Evolutionary conservation across 257 asterid genomes (phyloP), one percentile per base, ranked within the genome.

Genomic region (Lantana camara): DNA sequence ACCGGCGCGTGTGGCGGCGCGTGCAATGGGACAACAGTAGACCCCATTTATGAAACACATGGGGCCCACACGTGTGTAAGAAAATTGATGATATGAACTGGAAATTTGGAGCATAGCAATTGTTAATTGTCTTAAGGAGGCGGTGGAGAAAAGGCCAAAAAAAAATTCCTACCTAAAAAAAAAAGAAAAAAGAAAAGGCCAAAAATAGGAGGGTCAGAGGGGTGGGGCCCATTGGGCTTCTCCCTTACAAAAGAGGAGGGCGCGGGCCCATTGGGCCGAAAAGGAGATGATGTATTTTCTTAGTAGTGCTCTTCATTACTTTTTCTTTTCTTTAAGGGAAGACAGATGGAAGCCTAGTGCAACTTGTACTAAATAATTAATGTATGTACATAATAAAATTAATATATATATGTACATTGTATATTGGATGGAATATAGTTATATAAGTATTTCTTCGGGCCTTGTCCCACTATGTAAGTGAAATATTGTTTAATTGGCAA

Each of bases 41-140:
- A 32, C 70, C 44, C 73, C 70, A 72, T 61, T 42, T 55, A 73
- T 56, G 71, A 64, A 64, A 57, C 12, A 47, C 21, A 0, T 68
- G 21, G 85, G 83, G 41, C 77, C 86, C 80, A 75, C 76, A 35
- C 16, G 56, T 14, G 60, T n/a, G n/a, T 63, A 70, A 44, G 57
- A 57, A 7, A 64, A 63, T 60, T 70, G 68, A 52, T 61, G 57
- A 38, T 51, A 69, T 70, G 84, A 71, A 82, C 83, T 75, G 78
- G 76, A 74, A n/a, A 52, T 64, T 69, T 64, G 82, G 70, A 67
- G 21, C 40, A 12, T 72, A 71, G 74, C 56, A 22, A 48, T 54
- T 16, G 22, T 22, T 57, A 57, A 19, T 22, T 38, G 29, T 27
- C 42, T 20, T 66, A 15, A 68, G 48, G 8, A 29, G 37, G 71